A percentile compares a stretch with the other conserved stretches of the same genome.
phyloP scores from a whole-genome alignment of 2,329 filamentous ascomycete genomes.

The Ceratocystis harringtonii region DNA sequence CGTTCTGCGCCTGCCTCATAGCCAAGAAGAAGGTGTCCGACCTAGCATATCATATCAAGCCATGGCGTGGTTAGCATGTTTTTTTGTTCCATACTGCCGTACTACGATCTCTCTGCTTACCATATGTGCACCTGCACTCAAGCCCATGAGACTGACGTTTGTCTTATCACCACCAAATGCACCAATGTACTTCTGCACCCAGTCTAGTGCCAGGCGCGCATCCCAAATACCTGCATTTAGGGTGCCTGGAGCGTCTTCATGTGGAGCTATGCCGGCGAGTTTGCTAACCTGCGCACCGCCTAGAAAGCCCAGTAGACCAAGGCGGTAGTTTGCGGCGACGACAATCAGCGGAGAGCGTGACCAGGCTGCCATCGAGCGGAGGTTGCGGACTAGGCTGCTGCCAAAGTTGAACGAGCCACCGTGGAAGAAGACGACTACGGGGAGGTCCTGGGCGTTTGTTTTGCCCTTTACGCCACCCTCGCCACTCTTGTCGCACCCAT shows the following conservation, averaged over 20 bases:
- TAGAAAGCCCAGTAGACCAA: conserved; percentile 55
- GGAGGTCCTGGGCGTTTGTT: conserved; percentile 20
- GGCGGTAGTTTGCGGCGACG: conserved; percentile 47
- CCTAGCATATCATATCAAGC: conserved; percentile 25
- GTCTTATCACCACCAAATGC: conserved; percentile 44
- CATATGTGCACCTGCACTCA: conserved; percentile 48
- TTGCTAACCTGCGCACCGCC: conserved; percentile 35
- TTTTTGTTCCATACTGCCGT: conserved; percentile 13
- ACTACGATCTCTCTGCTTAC: conserved; percentile 24
- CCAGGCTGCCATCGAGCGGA: conserved; percentile 46
- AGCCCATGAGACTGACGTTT: conserved; percentile 46
- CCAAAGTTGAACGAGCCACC: conserved; percentile 48
- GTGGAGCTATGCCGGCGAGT: conserved; percentile 28
- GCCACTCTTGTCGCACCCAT: conserved; percentile 14
- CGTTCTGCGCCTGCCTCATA: conserved; percentile 28
- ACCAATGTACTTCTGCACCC: conserved; percentile 45
- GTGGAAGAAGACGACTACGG: conserved; percentile 47
- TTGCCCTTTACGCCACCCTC: conserved; percentile 16
- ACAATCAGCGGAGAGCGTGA: conserved; percentile 37
- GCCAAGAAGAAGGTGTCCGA: conserved; percentile 52
- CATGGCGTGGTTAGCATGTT: conserved; percentile 14
- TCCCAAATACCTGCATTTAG: conserved; percentile 52
- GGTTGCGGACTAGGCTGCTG: conserved; percentile 39
- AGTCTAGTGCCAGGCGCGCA: conserved; percentile 42
- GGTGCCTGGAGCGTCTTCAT: conserved; percentile 26